Evolutionary conservation across 2,329 filamentous ascomycete genomes (phyloP).

Genomic region (Arthrinium phaeospermum): DNA sequence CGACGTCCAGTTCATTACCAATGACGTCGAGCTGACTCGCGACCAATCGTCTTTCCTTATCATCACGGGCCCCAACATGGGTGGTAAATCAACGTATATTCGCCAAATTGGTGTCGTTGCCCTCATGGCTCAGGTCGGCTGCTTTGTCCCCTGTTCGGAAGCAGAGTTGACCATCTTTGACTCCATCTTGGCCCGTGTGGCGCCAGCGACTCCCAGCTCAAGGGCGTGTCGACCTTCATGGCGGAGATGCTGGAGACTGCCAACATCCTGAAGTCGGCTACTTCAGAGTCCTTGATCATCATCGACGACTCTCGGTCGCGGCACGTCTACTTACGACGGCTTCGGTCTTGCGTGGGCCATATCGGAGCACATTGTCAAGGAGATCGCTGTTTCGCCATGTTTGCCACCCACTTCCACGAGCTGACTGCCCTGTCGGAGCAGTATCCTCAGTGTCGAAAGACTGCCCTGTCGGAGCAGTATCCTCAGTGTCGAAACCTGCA

Average conservation of each 20-base stretch:
- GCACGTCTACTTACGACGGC: constrained; percentile 97
- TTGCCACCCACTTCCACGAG: constrained; percentile 98
- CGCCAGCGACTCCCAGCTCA: constrained; percentile 94
- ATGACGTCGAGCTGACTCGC: constrained; percentile 84
- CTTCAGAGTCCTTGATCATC: constrained; percentile 93
- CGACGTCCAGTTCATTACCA: constrained; percentile 97
- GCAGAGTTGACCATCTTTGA: constrained; percentile 97
- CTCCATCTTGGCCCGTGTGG: constrained; percentile 93
- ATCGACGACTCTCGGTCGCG: constrained; percentile 96
- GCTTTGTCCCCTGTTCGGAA: constrained; percentile 90
- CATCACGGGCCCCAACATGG: constrained; percentile 99
- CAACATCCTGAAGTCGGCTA: constrained; percentile 97
- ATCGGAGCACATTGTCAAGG: constrained; percentile 93
- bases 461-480: constrained; percentile 84
- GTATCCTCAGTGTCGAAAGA: constrained; percentile 89
- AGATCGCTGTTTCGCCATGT: constrained; percentile 94
- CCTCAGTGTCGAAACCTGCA: constrained; percentile 91
- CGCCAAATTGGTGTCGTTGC: constrained; percentile 96
- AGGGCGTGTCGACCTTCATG: constrained; percentile 99
- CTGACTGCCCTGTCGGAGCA: constrained; percentile 88
- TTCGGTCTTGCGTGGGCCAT: constrained; percentile 99
- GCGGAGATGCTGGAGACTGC: constrained; percentile 99
- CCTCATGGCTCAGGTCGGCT: constrained; percentile 95
- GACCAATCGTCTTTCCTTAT: constrained; percentile 88
- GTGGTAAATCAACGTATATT: constrained; percentile 98